Base-by-base conservation (phyloP, 179 eudicot genomes). In the Corrigiola litoralis region DNA sequence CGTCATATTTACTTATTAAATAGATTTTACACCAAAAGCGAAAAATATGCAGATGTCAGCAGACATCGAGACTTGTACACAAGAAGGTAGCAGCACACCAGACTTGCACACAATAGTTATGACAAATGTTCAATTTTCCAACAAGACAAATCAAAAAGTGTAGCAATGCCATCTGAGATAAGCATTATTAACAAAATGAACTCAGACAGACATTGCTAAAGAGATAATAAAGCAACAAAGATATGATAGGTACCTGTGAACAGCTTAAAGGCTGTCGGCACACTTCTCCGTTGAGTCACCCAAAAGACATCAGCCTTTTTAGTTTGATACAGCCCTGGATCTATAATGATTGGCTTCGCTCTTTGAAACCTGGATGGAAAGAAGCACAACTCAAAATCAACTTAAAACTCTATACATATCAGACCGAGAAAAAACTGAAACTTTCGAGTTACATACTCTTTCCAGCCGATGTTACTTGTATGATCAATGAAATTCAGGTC, bases 241-340 rank as follows among this genome's bases (percentile, higher is more conserved):
- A 65, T 46, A 40, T 42, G 67, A 63, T 66, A 63, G 20, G 74
- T 47, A 92, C 98, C 98, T 85, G 95, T 87, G 77, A 89, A 92
- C 63, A 92, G 95, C 70, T 85, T 92, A 65, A 89, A 92, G 28
- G 98, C 95, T 12, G 98, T 79, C 1, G 98, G 98, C 66, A 87
- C 87, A 78, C 98, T 92, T 72, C 98, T 82, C 25, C 95, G 59
- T 75, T 92, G 98, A 24, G 92, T 85, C 46, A 89, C 79, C 98
- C 92, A 87, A 58, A 85, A 89, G n/a, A 92, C 90, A 73, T 92
- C 96, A 61, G 90, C 62, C 61, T 92, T 92, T 60, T 85, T 82
- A 0, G 81, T 72, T 84, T 77, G 77, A 66, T 89, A 92, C 70
- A 92, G 72, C 70, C 98, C 98, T 6, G 96, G 98, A 80, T 92